These are phyloP conservation scores for Alternaria sp. DNA, from an alignment of 2,329 filamentous ascomycete genomes.

Conservation along the genomic window DNA sequence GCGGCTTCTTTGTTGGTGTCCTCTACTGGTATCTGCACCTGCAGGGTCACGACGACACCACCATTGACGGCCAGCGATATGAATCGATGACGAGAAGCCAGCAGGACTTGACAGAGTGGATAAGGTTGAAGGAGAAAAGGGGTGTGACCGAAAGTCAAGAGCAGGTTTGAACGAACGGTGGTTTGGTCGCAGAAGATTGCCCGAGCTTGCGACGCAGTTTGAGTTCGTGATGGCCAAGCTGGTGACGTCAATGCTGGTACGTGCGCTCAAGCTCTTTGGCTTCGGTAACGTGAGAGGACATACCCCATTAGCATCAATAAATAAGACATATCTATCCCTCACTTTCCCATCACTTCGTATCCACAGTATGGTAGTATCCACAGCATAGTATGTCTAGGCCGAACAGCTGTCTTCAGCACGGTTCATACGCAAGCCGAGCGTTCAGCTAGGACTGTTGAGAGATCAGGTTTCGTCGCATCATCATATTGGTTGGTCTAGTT, in stretches of 20 bases:
- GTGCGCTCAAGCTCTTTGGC: background rate
- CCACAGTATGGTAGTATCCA: background rate
- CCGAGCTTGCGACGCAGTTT: background rate
- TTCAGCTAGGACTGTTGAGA: too few species aligned
- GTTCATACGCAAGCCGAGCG: too few species aligned
- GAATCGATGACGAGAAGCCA: background rate
- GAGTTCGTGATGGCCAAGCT: background rate
- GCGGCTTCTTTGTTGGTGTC: conserved; percentile 10
- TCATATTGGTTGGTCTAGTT: background rate
- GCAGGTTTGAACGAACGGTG: background rate
- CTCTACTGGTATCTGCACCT: conserved; percentile 11
- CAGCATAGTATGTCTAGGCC: too few species aligned
- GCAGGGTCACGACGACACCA: conserved; percentile 1
- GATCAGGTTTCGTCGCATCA: too few species aligned
- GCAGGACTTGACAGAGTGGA: background rate
- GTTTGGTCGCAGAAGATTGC: background rate
- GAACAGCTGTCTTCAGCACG: background rate
- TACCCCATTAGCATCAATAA: background rate
- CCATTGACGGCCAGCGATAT: conserved; percentile 5
- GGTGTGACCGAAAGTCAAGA: background rate
- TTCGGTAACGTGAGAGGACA: background rate
- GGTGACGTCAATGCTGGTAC: background rate
- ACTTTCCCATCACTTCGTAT: background rate
- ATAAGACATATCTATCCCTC: background rate
- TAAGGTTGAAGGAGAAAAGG: background rate